These are phyloP conservation scores for Coleophoma crateriformis DNA, from an alignment of 2,329 filamentous ascomycete species.

Conservation along the genomic window DNA sequence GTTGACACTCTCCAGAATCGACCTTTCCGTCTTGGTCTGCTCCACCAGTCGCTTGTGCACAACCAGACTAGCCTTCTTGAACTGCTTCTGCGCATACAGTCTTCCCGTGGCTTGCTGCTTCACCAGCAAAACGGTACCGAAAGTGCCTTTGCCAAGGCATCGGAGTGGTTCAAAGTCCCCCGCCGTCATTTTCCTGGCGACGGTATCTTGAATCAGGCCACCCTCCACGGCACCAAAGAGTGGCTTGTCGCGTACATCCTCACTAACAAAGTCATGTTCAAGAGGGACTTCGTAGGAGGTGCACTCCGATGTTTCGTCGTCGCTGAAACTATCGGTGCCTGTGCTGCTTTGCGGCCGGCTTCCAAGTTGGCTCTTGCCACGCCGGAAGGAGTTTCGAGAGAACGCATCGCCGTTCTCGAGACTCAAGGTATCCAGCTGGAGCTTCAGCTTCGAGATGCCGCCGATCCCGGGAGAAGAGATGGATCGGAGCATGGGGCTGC, in stretches of 20 bases:
- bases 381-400: conserved; percentile 50
- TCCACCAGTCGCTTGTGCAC: conserved; percentile 95
- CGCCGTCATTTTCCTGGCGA: conserved; percentile 76
- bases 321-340: conserved; percentile 39
- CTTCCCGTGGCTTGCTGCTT: conserved; percentile 83
- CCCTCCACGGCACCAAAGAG: conserved; percentile 44
- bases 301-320: conserved; percentile 58
- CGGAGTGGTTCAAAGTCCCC: conserved; percentile 86
- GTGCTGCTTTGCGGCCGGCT: conserved; percentile 46
- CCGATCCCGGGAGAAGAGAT: conserved; percentile 44
- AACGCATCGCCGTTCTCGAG: conserved; percentile 40
- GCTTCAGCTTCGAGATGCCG: conserved; percentile 77
- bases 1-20: conserved; percentile 92
- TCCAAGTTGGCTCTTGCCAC: conserved; percentile 50
- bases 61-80: conserved; percentile 92
- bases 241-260: conserved; percentile 39
- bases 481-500: conserved; percentile 54
- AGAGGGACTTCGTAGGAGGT: conserved; percentile 83
- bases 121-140: conserved; percentile 89
- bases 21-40: conserved; percentile 94
- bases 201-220: conserved; percentile 40
- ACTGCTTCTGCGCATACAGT: conserved; percentile 96
- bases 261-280: conserved; percentile 79
- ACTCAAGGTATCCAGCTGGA: conserved; percentile 74
- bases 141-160: conserved; percentile 93